Percentiles rank a stretch among this genome's conserved stretches.
Evolutionary conservation across 768 basidiomycete genomes (phyloP).

Genomic region (Pleurotus cornucopiae): DNA sequence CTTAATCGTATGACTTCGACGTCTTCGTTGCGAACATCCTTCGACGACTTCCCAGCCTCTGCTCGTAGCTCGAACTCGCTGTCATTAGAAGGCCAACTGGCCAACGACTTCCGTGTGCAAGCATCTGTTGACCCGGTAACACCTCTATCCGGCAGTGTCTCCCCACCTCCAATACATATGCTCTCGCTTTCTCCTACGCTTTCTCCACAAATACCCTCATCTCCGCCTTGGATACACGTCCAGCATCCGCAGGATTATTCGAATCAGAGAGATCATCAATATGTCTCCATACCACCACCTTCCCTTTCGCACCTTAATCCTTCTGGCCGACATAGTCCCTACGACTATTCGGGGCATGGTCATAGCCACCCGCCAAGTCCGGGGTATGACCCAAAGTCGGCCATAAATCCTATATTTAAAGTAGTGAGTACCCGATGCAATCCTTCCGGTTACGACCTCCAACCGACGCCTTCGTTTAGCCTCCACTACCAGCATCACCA

Average conservation of each 20-base stretch:
- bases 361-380: conserved; percentile 61
- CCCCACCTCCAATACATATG: conserved; percentile 73
- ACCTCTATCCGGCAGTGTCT: conserved; percentile 58
- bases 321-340: conserved; percentile 40
- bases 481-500: conserved; percentile 45
- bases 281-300: conserved; percentile 30
- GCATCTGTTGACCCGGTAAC: conserved; percentile 61
- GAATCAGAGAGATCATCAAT: conserved; percentile 31
- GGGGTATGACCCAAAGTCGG: conserved; percentile 56
- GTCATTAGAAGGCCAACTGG: conserved; percentile 71
- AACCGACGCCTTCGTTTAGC: conserved; percentile 33
- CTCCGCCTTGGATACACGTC: conserved; percentile 51
- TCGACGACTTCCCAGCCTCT: conserved; percentile 69
- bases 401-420: conserved; percentile 86
- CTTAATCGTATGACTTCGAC: conserved; percentile 75
- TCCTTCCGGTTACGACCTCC: neutral
- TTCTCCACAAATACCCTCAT: conserved; percentile 42
- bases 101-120: conserved; percentile 69
- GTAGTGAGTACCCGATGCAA: conserved; percentile 61
- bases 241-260: conserved; percentile 34
- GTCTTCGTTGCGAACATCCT: conserved; percentile 70
- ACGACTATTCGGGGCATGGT: conserved; percentile 48
- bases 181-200: conserved; percentile 68
- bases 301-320: conserved; percentile 30
- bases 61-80: conserved; percentile 78